Evolutionary conservation across 1,284 basidiomycete species (phyloP).

Genomic region (Cystobasidiaceae sp.): DNA sequence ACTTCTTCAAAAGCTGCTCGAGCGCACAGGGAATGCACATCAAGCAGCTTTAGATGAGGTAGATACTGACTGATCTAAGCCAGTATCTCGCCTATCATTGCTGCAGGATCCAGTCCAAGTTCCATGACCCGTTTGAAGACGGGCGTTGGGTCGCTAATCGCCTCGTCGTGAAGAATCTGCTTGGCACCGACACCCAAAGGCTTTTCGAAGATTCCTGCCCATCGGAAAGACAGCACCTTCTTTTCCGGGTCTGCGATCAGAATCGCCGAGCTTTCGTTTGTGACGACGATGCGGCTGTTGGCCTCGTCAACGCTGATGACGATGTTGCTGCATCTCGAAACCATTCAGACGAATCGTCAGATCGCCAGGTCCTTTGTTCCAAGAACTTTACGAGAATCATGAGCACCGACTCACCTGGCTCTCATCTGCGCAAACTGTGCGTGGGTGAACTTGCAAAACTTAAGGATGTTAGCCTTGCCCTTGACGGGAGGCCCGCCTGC

Average conservation of each 20-base stretch:
- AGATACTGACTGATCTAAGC: too few relatives aligned
- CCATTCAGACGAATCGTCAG: not conserved
- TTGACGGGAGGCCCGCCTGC: not conserved
- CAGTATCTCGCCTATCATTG: too few relatives aligned
- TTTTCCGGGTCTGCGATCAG: not conserved
- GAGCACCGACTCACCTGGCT: not conserved
- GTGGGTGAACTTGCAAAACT: not conserved
- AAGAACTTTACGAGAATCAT: too few relatives aligned
- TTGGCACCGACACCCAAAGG: not conserved
- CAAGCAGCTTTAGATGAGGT: too few relatives aligned
- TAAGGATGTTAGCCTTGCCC: not conserved
- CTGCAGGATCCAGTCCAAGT: not conserved
- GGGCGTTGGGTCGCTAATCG: not conserved
- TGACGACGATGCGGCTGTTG: not conserved
- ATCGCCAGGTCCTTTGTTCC: not conserved
- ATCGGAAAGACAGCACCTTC: not conserved
- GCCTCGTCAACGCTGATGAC: not conserved
- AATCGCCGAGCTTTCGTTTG: not conserved
- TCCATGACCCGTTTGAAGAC: not conserved
- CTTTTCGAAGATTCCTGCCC: not conserved
- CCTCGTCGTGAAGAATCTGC: not conserved
- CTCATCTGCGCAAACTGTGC: not conserved
- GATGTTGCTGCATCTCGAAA: not conserved
- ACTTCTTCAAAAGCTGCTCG: too few relatives aligned
- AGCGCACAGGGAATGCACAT: too few relatives aligned